Evolutionary conservation across 164 flowering plant species (phyloP).

Genomic region (Houttuynia cordata): DNA sequence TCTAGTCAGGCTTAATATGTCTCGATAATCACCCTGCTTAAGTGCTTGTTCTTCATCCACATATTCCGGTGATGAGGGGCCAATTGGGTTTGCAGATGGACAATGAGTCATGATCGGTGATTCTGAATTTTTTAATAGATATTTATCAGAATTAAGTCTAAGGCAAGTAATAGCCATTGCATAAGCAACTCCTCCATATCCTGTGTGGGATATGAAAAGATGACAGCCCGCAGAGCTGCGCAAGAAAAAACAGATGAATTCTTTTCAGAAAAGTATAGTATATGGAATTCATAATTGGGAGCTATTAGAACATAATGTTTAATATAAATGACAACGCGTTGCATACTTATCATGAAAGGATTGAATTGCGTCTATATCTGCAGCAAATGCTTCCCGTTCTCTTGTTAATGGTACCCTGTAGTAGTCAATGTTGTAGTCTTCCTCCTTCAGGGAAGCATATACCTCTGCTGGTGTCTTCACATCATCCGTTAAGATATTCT

Average conservation of each 20-base stretch:
- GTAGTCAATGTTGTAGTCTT: constrained; percentile 54
- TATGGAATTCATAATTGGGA: too few species aligned
- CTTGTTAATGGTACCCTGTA: constrained; percentile 81
- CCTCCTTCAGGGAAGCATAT: constrained; percentile 47
- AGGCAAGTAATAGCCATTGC: constrained; percentile 89
- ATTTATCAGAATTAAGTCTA: constrained; percentile 42
- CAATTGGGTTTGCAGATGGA: constrained; percentile 15
- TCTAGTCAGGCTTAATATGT: constrained; percentile 81
- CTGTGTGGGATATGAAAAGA: constrained; percentile 91
- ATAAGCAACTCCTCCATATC: constrained; percentile 89
- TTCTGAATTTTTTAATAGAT: constrained; percentile 18
- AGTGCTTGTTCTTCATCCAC: constrained; percentile 46
- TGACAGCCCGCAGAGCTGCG: constrained; percentile 72
- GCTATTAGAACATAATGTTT: neutral
- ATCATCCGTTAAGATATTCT: constrained; percentile 66
- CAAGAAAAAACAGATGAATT: constrained; percentile 2
- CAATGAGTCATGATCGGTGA: constrained; percentile 11
- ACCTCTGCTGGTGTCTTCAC: constrained; percentile 90
- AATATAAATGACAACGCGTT: neutral
- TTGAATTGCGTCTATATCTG: constrained; percentile 90
- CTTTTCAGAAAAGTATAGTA: constrained; percentile 3
- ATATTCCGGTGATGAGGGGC: constrained; percentile 17
- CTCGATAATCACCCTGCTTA: constrained; percentile 73
- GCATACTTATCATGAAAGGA: constrained; percentile 26
- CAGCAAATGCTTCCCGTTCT: constrained; percentile 80